phyloP scores from a whole-genome alignment of 192 early-diverging fungal species.

The Irineochytrium annulatum region DNA sequence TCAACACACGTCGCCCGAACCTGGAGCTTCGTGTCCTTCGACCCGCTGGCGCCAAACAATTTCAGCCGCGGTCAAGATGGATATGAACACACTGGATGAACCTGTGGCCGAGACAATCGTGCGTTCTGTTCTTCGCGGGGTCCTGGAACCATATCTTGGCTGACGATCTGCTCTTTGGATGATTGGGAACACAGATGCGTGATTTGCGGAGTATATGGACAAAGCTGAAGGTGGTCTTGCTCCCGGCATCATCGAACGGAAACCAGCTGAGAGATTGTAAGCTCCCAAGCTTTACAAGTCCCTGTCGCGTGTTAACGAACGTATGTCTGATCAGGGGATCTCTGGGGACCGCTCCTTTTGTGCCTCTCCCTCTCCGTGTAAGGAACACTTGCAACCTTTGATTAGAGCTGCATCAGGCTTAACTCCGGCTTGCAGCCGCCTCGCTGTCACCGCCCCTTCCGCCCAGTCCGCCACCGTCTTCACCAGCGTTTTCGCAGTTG shows the following conservation, averaged over 20 bases:
- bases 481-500: constrained; percentile 88
- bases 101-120: constrained; percentile 89
- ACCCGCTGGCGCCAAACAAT: too few relatives aligned
- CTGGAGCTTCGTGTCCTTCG: too few relatives aligned
- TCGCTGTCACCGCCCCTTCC: constrained; percentile 71
- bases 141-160: neutral
- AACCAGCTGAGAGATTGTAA: constrained; percentile 74
- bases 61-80: too few relatives aligned
- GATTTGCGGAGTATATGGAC: constrained; percentile 67
- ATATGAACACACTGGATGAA: constrained; percentile 94
- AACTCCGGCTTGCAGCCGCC: constrained; percentile 44
- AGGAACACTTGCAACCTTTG: neutral
- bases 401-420: neutral
- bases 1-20: too few relatives aligned
- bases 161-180: neutral
- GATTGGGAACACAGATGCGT: constrained; percentile 51
- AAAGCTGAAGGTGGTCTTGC: constrained; percentile 69
- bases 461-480: constrained; percentile 84
- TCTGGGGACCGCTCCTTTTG: constrained; percentile 95
- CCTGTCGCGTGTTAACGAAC: neutral
- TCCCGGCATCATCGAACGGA: constrained; percentile 53
- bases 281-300: constrained; percentile 5
- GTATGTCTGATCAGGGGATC: constrained; percentile 67
- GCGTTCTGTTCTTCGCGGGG: constrained; percentile 14
- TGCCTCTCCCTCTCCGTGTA: constrained; percentile 87